Evolutionary conservation across 495 filamentous ascomycete genomes (phyloP), one percentile per base, ranked within the genome.

Genomic region (Podospora pseudopauciseta): DNA sequence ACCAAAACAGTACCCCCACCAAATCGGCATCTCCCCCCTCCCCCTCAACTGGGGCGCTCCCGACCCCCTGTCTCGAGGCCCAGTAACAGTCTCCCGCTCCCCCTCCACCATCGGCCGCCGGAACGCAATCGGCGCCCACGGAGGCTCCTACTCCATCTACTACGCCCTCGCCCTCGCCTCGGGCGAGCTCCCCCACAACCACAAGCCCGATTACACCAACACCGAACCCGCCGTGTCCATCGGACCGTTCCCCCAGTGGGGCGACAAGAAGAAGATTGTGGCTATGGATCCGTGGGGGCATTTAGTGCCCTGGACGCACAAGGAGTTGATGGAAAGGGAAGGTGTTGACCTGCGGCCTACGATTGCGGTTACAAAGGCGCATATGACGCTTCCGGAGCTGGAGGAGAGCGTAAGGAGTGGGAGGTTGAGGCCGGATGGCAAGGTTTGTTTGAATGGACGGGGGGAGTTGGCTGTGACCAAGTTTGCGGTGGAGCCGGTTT

Each of bases 61-160:
- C 54, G 92, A 97, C 75, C 87, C 91, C 9, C 77, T 83, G 68
- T 75, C 86, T 71, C 85, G 95, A 71, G 95, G 95, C 3, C 95
- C 95, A 0, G 91, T 99, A n/a, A 87, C 97, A 60, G 94, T 97
- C 32, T 94, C 91, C 7, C 87, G 95, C 60, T 86, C 83, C 67
- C 83, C 85, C 6, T 88, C 86, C 64, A 92, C 92, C 7, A 87
- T 98, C 68, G 87, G 93, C 68, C 87, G 89, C 72, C 89, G 95
- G 65, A 99, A 99, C 80, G 94, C 83, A 63, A 82, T 87, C 72
- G 85, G 85, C 77, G 95, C 95, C 65, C 95, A 99, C 74, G 94
- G 95, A 57, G 95, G 95, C 56, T 97, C 93, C n/a, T 99, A 99
- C 73, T 92, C 91, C 72, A 92, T 97, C 73, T 99, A 99, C 79